Conservation (phyloP, 352 stramenopile species). For the Phytophthora macrochlamydospora region DNA sequence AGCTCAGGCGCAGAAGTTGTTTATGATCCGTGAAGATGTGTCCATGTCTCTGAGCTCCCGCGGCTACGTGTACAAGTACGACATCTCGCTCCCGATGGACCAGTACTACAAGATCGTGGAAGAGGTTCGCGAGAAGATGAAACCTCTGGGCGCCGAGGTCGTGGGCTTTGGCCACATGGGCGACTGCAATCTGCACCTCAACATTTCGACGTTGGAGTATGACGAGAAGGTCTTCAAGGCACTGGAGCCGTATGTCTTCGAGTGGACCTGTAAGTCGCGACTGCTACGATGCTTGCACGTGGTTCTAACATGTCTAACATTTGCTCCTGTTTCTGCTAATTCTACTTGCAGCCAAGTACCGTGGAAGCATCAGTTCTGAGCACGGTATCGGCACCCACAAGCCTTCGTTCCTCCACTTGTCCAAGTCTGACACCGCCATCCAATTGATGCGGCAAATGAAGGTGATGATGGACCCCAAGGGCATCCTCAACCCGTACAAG, state of each 20-base stretch:
- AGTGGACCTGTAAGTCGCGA: constrained; percentile 64
- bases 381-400: constrained; percentile 98
- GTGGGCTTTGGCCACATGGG: constrained; percentile 95
- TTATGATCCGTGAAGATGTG: constrained; percentile 94
- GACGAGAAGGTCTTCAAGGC: constrained; percentile 67
- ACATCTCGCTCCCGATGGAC: constrained; percentile 93
- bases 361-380: constrained; percentile 97
- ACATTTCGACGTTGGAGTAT: constrained; percentile 87
- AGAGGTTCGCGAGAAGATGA: constrained; percentile 69
- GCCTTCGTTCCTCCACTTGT: constrained; percentile 80
- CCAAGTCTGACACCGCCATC: constrained; percentile 86
- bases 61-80: constrained; percentile 98
- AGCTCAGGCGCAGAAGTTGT: constrained; percentile 91
- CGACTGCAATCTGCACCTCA: constrained; percentile 98
- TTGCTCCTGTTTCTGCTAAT: too few species aligned
- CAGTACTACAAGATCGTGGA: constrained; percentile 93
- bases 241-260: constrained; percentile 81
- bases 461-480: constrained; percentile 93
- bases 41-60: constrained; percentile 79
- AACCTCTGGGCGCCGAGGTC: constrained; percentile 52
- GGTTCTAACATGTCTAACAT: too few species aligned
- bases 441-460: constrained; percentile 95
- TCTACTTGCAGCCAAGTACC: constrained; percentile 31
- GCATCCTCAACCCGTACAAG: constrained; percentile 98
- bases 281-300: too few species aligned